Evolutionary conservation across 495 filamentous ascomycete genomes (phyloP).

Genomic region (Hyaloscypha variabilis): DNA sequence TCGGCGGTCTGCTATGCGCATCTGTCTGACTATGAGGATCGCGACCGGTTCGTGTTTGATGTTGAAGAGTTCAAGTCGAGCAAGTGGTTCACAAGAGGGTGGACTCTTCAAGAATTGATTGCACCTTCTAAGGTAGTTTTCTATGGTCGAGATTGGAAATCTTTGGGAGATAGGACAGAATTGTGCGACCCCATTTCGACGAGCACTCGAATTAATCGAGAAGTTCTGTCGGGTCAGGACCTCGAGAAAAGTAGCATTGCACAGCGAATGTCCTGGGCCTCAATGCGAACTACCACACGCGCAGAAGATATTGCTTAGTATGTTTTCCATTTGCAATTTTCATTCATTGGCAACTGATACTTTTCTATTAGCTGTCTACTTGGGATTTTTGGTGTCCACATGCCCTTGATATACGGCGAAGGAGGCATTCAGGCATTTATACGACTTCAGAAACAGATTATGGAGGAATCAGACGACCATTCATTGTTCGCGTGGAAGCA

Average conservation of each 20-base stretch:
- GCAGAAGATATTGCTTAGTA: slow-evolving; percentile 29
- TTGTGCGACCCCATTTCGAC: background rate
- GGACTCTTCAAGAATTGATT: slow-evolving; percentile 28
- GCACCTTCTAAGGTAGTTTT: slow-evolving; percentile 10
- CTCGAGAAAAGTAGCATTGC: slow-evolving; percentile 6
- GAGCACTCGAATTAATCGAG: background rate
- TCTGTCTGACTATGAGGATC: slow-evolving; percentile 1
- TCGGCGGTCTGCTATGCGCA: slow-evolving; percentile 14
- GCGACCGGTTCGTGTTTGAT: background rate
- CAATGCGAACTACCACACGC: slow-evolving; percentile 26
- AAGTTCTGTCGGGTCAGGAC: background rate
- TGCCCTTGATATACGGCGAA: slow-evolving; percentile 36
- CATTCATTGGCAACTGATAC: background rate
- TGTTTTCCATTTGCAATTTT: background rate
- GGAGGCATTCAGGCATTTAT: slow-evolving; percentile 26
- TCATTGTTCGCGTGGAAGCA: slow-evolving; percentile 23
- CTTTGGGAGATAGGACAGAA: background rate
- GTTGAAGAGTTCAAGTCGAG: background rate
- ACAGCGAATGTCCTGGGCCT: slow-evolving; percentile 31
- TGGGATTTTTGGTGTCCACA: slow-evolving; percentile 30
- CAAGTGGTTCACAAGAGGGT: slow-evolving; percentile 27
- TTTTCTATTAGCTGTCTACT: slow-evolving; percentile 17
- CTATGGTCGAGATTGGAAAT: background rate
- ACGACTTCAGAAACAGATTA: slow-evolving; percentile 32
- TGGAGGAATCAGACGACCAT: slow-evolving; percentile 28